Base-by-base conservation (phyloP, 768 basidiomycete species). In the Auriscalpium orientale region DNA sequence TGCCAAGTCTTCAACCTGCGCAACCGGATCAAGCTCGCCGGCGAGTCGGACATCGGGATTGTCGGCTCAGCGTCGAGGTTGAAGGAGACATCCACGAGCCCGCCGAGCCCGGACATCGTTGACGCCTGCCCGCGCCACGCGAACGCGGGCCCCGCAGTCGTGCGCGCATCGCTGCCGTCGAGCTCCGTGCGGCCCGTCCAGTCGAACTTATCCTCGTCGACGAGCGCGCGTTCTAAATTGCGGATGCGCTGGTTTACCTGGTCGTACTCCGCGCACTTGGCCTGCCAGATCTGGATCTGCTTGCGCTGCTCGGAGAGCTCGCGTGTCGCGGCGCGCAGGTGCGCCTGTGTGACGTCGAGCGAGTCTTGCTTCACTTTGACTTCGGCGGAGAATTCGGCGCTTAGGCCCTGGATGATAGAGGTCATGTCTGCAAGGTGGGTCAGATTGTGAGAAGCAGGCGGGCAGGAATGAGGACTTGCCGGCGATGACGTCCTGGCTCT, bases 251-350 rank as follows among this genome's bases (percentile, higher is more conserved):
- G 91, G 44, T 78, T 79, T 35, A 89, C 75, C 61, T 90, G 84
- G 61, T 97, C 95, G 11, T 93, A 78, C 68, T 93, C 89, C 9
- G 76, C 79, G 57, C 88, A 85, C 38, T 81, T 79, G 1, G 71
- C 66, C 68, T 93, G 89, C 83, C 89, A 89, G 5, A 74, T 63
- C 60, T 86, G 82, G 38, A 95, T 85, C 63, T 91, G 87, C 64
- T 85, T 87, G 46, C 97, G 86, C 67, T 93, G 90, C 62, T 94
- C 90, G 0, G 93, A 86, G 20, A 99, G 82, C 62, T 92, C 87
- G 53, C 89, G 86, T 3, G 95, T 98, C 1, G 93, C 89, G 12
- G 87, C 86, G 28, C 89, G 87, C 11, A 99, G 82, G 61, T 94
- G 87, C 4, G 83, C 84, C 68, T 92, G 91, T 11, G 87, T 92